Evolutionary conservation across 202 grass and related monocot species (phyloP).

Genomic region (Carex sylvatica): DNA sequence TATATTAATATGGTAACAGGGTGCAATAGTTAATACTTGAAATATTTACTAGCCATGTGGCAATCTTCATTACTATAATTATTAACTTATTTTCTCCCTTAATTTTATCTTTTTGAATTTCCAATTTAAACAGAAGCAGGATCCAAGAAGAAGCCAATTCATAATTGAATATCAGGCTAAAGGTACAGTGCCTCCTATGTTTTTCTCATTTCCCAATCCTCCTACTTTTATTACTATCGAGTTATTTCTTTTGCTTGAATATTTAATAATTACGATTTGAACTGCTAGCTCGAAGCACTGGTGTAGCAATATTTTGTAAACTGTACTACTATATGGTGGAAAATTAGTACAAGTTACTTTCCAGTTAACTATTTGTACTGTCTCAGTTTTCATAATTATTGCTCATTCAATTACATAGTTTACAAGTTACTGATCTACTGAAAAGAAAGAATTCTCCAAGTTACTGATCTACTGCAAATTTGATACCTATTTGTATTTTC

Average conservation of each 20-base stretch:
- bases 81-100: not conserved
- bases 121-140: not conserved
- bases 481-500: too few relatives aligned
- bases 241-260: not conserved
- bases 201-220: not conserved
- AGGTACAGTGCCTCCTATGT: not conserved
- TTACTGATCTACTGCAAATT: too few relatives aligned
- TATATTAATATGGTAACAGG: not conserved
- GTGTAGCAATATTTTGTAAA: too few relatives aligned
- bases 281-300: too few relatives aligned
- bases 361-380: too few relatives aligned
- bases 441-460: too few relatives aligned
- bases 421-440: too few relatives aligned
- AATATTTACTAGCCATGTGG: not conserved
- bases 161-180: not conserved
- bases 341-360: too few relatives aligned
- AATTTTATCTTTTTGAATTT: not conserved
- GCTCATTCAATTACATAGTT: too few relatives aligned
- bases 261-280: too few relatives aligned
- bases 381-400: too few relatives aligned
- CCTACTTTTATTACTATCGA: not conserved
- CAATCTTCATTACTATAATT: not conserved
- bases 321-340: too few relatives aligned
- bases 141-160: constrained; percentile 6
- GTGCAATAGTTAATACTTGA: not conserved